phyloP scores from a whole-genome alignment of 805 yeast genomes.

The Lachancea quebecensis region DNA sequence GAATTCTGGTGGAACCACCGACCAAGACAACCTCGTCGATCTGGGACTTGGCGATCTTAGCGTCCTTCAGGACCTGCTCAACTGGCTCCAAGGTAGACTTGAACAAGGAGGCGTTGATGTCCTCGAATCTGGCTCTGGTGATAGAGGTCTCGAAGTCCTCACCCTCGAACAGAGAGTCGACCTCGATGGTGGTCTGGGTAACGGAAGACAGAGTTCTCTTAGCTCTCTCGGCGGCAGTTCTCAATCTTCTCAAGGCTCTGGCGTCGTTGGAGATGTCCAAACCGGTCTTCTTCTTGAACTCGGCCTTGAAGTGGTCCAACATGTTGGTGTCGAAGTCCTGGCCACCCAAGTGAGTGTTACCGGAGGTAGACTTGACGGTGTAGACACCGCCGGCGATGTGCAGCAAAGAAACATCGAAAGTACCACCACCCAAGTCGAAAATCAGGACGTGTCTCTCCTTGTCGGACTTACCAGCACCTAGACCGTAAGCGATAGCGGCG shows the following conservation, averaged over 20 bases:
- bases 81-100: slow-evolving; percentile 92
- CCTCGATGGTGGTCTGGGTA: slow-evolving; percentile 93
- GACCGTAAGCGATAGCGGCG: slow-evolving; percentile 98
- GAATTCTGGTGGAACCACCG: slow-evolving; percentile 99
- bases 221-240: slow-evolving; percentile 99
- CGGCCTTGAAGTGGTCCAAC: slow-evolving; percentile 85
- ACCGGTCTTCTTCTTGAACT: slow-evolving; percentile 94
- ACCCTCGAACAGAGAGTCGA: slow-evolving; percentile 92
- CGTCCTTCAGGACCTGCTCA: slow-evolving; percentile 89
- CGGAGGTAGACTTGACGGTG: slow-evolving; percentile 97
- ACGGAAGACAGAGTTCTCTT: slow-evolving; percentile 97
- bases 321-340: slow-evolving; percentile 97
- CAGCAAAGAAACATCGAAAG: slow-evolving; percentile 92
- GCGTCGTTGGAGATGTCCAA: slow-evolving; percentile 83
- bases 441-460: slow-evolving; percentile 84
- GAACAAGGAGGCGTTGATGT: slow-evolving; percentile 86
- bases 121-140: slow-evolving; percentile 98
- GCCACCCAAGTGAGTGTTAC: slow-evolving; percentile 99
- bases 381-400: slow-evolving; percentile 94
- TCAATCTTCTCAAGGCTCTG: slow-evolving; percentile 95
- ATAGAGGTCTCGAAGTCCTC: slow-evolving; percentile 89
- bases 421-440: slow-evolving; percentile 98
- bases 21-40: slow-evolving; percentile 93
- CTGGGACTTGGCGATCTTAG: slow-evolving; percentile 74
- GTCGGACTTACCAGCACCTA: slow-evolving; percentile 79